Evolutionary conservation across 2,329 filamentous ascomycete genomes (phyloP).

Genomic region (Myotisia sp.): DNA sequence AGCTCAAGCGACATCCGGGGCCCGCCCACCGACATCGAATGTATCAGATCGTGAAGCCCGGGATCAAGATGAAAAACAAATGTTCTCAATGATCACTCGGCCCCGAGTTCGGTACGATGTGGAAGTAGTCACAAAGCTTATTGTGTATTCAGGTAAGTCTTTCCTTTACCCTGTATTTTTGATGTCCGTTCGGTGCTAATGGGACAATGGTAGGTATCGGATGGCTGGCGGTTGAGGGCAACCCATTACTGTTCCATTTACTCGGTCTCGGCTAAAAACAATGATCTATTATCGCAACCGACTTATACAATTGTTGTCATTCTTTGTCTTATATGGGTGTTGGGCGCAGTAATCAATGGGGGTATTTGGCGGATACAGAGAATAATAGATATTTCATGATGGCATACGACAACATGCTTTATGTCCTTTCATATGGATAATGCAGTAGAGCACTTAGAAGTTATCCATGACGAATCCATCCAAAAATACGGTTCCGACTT

Average conservation of each 20-base stretch:
- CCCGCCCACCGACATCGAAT: conserved; percentile 14
- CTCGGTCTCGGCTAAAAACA: conserved; percentile 29
- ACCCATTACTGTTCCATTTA: conserved; percentile 57
- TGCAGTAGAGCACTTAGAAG: no score
- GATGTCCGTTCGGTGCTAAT: conserved; percentile 9
- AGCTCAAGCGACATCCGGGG: conserved; percentile 20
- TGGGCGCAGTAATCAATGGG: no score
- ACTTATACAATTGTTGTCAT: no score
- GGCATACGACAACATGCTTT: no score
- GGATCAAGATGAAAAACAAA: conserved; percentile 51
- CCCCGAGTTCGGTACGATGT: conserved; percentile 91
- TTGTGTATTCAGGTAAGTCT: conserved; percentile 74
- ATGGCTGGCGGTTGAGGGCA: conserved; percentile 63
- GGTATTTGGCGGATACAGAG: no score
- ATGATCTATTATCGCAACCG: no score
- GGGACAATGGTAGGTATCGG: conserved; percentile 55
- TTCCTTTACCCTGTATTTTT: not conserved
- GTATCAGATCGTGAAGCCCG: conserved; percentile 2
- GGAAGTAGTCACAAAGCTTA: conserved; percentile 93
- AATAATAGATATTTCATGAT: no score
- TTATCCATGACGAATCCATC: no score
- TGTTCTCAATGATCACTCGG: conserved; percentile 71
- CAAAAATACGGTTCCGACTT: no score
- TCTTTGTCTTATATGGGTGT: no score
- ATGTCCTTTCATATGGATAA: no score